A percentile compares a stretch with the other conserved stretches of the same genome.
These are phyloP conservation scores for Aspergillus cejpii DNA, from an alignment of 2,329 filamentous ascomycete species.

Conservation along the genomic window DNA sequence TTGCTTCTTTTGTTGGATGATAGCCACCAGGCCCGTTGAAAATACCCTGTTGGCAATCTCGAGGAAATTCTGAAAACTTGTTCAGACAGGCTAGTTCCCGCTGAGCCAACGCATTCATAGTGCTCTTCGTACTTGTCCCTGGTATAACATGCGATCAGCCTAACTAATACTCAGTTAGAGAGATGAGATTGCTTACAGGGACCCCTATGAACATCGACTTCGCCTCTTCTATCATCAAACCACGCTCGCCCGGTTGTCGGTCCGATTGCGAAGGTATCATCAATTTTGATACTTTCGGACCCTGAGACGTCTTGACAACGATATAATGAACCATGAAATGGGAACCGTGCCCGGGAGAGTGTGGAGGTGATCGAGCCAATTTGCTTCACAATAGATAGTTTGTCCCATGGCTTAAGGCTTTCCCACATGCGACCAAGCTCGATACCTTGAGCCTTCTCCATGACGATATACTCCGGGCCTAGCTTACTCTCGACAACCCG, in stretches of 20 bases:
- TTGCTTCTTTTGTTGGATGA: constrained; percentile 21
- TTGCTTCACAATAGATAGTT: constrained; percentile 13
- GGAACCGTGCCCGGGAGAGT: constrained; percentile 7
- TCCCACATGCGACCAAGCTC: constrained; percentile 10
- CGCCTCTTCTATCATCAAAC: constrained; percentile 13
- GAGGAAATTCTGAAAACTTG: constrained; percentile 7
- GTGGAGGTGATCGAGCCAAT: constrained; percentile 7
- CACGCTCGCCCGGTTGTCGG: constrained; percentile 12
- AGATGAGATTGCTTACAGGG: constrained; percentile 9
- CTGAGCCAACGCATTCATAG: constrained; percentile 10
- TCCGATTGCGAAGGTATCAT: constrained; percentile 9
- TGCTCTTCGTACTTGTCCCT: constrained; percentile 9
- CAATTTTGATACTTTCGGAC: constrained; percentile 7
- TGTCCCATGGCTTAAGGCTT: constrained; percentile 9
- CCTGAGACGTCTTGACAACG: constrained; percentile 5
- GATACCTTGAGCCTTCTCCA: constrained; percentile 9
- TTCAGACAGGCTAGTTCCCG: constrained; percentile 13
- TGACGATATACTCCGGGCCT: constrained; percentile 12
- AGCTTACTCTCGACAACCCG: constrained; percentile 4
- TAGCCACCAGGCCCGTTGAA: constrained; percentile 23
- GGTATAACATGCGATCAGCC: neutral
- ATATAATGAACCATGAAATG: constrained; percentile 11
- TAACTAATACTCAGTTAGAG: neutral
- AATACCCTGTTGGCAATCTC: constrained; percentile 13
- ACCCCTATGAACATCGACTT: constrained; percentile 9